Percentiles rank a stretch among this genome's conserved stretches.
These are phyloP conservation scores for Linum lewisii DNA, from an alignment of 345 rosid species.

Conservation along the genomic window DNA sequence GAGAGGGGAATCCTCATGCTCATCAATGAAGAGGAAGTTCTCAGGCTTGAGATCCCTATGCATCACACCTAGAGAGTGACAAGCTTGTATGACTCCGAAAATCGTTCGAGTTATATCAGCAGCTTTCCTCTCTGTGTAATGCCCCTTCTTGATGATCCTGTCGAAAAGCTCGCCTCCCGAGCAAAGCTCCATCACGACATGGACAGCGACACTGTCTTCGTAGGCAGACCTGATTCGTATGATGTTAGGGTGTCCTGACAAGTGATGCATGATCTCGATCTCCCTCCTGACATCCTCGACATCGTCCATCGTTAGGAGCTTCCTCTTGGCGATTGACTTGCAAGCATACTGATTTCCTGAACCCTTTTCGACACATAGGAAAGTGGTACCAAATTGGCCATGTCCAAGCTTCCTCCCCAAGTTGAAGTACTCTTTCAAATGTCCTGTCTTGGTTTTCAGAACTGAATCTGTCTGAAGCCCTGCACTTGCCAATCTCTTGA, in stretches of 20 bases:
- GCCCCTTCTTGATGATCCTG: neutral
- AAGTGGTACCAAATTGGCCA: neutral
- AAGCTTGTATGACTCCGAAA: neutral
- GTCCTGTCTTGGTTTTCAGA: neutral
- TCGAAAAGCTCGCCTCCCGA: neutral
- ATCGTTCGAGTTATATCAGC: neutral
- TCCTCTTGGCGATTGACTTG: neutral
- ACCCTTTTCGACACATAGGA: neutral
- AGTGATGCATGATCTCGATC: slow-evolving; percentile 5
- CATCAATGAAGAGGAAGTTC: slow-evolving; percentile 2
- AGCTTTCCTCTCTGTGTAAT: neutral
- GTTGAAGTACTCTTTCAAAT: neutral
- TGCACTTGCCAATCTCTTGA: neutral
- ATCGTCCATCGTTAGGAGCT: neutral
- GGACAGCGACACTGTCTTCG: neutral
- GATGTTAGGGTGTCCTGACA: slow-evolving; percentile 1
- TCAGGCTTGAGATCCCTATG: slow-evolving; percentile 6
- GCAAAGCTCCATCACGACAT: slow-evolving; percentile 1
- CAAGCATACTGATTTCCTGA: neutral
- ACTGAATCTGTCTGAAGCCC: neutral
- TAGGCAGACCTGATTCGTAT: neutral
- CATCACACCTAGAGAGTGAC: neutral
- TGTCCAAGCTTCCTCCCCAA: neutral
- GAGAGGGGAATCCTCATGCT: neutral
- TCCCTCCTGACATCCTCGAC: neutral